Conservation (phyloP, 73 alveolate species). For the Blepharisma japonicum region DNA sequence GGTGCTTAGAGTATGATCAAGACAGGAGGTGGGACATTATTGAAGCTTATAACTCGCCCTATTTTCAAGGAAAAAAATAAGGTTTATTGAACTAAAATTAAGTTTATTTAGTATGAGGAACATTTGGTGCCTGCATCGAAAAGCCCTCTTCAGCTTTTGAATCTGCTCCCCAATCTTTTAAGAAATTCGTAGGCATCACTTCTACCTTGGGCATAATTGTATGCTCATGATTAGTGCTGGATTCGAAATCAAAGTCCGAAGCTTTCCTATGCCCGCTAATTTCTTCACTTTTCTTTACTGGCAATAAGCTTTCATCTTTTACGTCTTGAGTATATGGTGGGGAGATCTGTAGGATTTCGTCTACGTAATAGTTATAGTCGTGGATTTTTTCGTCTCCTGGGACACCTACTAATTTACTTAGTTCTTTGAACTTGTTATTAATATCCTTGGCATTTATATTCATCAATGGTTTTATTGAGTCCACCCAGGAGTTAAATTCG, state of each 20-base stretch:
- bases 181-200: too few relatives aligned
- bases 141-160: too few relatives aligned
- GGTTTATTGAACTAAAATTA: background rate
- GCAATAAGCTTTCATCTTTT: too few relatives aligned
- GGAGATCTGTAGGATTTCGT: background rate
- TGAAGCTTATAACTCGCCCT: conserved; percentile 26
- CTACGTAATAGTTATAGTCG: conserved; percentile 22
- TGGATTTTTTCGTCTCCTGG: conserved; percentile 21
- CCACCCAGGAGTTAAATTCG: conserved; percentile 13
- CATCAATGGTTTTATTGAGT: background rate
- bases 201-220: too few relatives aligned
- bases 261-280: too few relatives aligned
- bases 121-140: too few relatives aligned
- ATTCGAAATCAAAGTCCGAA: too few relatives aligned
- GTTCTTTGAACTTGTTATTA: conserved; percentile 10
- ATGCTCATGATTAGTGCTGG: too few relatives aligned
- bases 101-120: too few relatives aligned
- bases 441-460: background rate
- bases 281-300: too few relatives aligned
- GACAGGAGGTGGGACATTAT: conserved; percentile 18
- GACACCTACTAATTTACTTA: background rate
- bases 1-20: conserved; percentile 9
- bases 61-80: background rate
- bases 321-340: background rate
- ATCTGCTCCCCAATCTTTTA: too few relatives aligned